Conservation (phyloP, 2,329 filamentous ascomycete species). For the Colletotrichum euphorbiae region DNA sequence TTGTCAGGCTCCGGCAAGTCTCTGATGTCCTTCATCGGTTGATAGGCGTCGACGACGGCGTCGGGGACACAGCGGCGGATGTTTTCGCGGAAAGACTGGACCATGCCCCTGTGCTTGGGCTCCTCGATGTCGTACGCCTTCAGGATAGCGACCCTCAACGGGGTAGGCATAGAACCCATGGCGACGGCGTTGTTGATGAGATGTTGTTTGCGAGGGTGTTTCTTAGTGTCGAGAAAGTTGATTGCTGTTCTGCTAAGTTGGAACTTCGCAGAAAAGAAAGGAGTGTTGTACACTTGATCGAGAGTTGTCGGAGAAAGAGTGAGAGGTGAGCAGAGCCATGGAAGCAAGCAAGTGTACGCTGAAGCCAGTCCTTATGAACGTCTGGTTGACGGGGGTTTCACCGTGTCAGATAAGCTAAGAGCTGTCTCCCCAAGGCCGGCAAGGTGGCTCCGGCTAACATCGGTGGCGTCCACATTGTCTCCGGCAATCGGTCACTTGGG, state of each 20-base stretch:
- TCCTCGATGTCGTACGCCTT: slow-evolving; percentile 36
- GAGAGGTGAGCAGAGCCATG: slow-evolving; percentile 1
- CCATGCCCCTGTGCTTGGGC: slow-evolving; percentile 34
- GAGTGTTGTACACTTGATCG: neutral
- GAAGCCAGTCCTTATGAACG: slow-evolving; percentile 3
- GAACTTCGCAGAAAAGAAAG: no score
- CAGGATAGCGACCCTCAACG: slow-evolving; percentile 32
- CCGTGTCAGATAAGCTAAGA: slow-evolving; percentile 18
- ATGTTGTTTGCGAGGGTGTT: no score
- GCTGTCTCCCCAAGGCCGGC: slow-evolving; percentile 12
- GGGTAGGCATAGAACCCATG: slow-evolving; percentile 30
- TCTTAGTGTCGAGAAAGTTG: no score
- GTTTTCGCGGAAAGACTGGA: slow-evolving; percentile 31
- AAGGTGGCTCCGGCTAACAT: slow-evolving; percentile 28
- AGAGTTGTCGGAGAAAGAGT: neutral
- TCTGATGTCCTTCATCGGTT: slow-evolving; percentile 19
- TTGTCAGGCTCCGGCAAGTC: slow-evolving; percentile 17
- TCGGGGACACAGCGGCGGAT: slow-evolving; percentile 17
- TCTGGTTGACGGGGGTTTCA: neutral
- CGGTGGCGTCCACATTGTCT: slow-evolving; percentile 24
- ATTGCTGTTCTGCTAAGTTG: neutral
- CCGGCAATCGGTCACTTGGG: slow-evolving; percentile 28
- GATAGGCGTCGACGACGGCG: slow-evolving; percentile 24
- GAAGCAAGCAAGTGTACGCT: neutral
- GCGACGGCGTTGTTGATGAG: neutral